Percentiles rank a stretch among this genome's conserved stretches.
Evolutionary conservation across 1,284 basidiomycete species (phyloP).

Genomic region (Sporisorium scitamineum): DNA sequence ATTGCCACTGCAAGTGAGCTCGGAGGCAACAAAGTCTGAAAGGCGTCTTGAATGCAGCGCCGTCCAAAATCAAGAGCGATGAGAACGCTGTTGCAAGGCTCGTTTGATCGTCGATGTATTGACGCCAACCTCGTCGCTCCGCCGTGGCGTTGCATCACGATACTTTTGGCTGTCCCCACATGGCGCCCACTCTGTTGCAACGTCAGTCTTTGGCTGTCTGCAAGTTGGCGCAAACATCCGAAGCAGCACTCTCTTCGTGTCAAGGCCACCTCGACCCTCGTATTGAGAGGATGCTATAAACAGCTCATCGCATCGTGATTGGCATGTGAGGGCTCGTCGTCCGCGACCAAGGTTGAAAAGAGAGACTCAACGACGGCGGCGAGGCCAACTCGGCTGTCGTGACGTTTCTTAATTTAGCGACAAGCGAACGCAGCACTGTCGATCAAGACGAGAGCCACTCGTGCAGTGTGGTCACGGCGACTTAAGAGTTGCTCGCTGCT

Average conservation of each 20-base stretch:
- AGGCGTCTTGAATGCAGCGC: neutral
- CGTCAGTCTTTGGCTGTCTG: neutral
- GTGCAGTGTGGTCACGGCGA: neutral
- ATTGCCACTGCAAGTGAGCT: neutral
- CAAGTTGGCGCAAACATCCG: neutral
- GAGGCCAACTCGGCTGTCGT: neutral
- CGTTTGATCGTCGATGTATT: constrained; percentile 11
- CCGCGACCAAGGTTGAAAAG: no score
- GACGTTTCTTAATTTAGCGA: neutral
- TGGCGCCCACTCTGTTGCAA: neutral
- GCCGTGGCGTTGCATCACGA: constrained; percentile 4
- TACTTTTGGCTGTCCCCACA: constrained; percentile 1
- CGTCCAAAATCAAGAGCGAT: no score
- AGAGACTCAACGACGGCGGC: no score
- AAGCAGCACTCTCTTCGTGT: neutral
- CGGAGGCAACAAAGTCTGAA: no score
- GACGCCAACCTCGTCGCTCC: neutral
- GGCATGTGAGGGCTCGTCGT: neutral
- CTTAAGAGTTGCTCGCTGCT: neutral
- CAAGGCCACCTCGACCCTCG: neutral
- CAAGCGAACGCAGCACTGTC: no score
- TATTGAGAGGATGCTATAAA: no score
- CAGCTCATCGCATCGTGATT: neutral
- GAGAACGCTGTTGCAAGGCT: neutral
- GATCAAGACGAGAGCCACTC: neutral